A percentile compares a stretch with the other conserved stretches of the same genome.
phyloP scores from a whole-genome alignment of 2,329 filamentous ascomycete species.

The Aspergillus fumigatus region DNA sequence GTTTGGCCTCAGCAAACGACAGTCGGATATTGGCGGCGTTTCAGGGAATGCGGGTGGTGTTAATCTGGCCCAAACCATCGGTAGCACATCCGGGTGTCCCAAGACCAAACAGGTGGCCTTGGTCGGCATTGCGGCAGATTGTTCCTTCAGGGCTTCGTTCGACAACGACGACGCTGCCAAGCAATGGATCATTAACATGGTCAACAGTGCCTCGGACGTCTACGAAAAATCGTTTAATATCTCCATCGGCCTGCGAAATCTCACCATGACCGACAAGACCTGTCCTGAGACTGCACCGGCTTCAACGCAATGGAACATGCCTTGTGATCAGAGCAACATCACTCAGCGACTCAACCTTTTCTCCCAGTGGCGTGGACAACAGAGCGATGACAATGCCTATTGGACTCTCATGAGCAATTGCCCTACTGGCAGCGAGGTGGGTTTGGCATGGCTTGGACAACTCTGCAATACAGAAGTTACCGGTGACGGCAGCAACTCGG shows the following conservation, averaged over 20 bases:
- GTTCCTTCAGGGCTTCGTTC: slow-evolving; percentile 75
- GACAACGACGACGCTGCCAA: slow-evolving; percentile 60
- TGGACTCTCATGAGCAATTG: slow-evolving; percentile 87
- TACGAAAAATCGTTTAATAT: slow-evolving; percentile 95
- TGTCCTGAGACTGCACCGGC: slow-evolving; percentile 67
- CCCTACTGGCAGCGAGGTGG: slow-evolving; percentile 77
- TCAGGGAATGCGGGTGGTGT: slow-evolving; percentile 73
- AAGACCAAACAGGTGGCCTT: slow-evolving; percentile 86
- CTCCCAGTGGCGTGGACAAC: slow-evolving; percentile 78
- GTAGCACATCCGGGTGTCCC: slow-evolving; percentile 78
- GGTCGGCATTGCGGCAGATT: slow-evolving; percentile 89
- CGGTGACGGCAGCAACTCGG: slow-evolving; percentile 58
- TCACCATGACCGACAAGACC: slow-evolving; percentile 69
- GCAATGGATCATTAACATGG: slow-evolving; percentile 71
- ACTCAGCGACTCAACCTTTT: slow-evolving; percentile 79
- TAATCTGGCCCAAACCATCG: slow-evolving; percentile 74
- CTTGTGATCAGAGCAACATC: slow-evolving; percentile 59
- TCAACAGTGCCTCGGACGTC: slow-evolving; percentile 80
- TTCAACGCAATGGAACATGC: slow-evolving; percentile 77
- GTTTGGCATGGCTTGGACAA: slow-evolving; percentile 88
- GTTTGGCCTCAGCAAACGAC: slow-evolving; percentile 60
- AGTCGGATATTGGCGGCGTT: slow-evolving; percentile 64
- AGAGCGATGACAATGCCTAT: slow-evolving; percentile 77
- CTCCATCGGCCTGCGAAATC: slow-evolving; percentile 79
- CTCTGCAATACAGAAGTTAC: slow-evolving; percentile 61